Conservation (phyloP, 2,329 filamentous ascomycete species). For the Talaromyces piceae region DNA sequence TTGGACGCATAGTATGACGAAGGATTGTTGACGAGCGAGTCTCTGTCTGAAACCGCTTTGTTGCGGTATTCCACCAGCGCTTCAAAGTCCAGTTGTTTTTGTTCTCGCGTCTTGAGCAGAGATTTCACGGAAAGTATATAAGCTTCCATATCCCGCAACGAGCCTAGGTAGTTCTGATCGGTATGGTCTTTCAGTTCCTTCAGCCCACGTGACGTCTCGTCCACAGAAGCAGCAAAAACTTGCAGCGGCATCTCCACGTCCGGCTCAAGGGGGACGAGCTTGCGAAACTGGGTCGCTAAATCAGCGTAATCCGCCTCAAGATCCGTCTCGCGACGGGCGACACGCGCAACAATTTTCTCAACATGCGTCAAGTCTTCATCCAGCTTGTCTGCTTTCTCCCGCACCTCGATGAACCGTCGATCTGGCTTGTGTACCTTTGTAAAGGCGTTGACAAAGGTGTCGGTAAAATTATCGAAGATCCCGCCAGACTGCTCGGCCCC, state of each 20-base stretch:
- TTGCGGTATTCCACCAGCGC: conserved; percentile 91
- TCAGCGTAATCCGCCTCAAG: conserved; percentile 83
- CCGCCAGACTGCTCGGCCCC: conserved; percentile 41
- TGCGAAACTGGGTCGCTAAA: conserved; percentile 89
- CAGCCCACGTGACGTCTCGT: conserved; percentile 72
- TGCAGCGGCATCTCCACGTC: conserved; percentile 75
- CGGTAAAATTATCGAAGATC: conserved; percentile 90
- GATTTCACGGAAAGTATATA: conserved; percentile 83
- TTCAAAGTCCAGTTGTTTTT: conserved; percentile 97
- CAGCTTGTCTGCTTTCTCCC: conserved; percentile 85
- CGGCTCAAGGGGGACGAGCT: conserved; percentile 80
- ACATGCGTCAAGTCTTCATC: conserved; percentile 89
- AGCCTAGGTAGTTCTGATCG: conserved; percentile 91
- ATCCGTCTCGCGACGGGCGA: conserved; percentile 79
- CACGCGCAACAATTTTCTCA: conserved; percentile 89
- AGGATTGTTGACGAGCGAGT: conserved; percentile 63
- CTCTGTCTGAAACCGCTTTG: conserved; percentile 80
- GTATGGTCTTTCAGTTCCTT: conserved; percentile 80
- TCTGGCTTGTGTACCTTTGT: conserved; percentile 94
- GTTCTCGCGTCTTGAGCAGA: conserved; percentile 85
- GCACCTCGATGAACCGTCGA: conserved; percentile 87
- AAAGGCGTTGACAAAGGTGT: conserved; percentile 95
- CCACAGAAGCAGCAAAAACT: conserved; percentile 77
- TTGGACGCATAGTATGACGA: conserved; percentile 50
- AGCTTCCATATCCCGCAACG: conserved; percentile 87